Evolutionary conservation across 164 flowering plant genomes (phyloP).

Genomic region (Nymphaea colorata): DNA sequence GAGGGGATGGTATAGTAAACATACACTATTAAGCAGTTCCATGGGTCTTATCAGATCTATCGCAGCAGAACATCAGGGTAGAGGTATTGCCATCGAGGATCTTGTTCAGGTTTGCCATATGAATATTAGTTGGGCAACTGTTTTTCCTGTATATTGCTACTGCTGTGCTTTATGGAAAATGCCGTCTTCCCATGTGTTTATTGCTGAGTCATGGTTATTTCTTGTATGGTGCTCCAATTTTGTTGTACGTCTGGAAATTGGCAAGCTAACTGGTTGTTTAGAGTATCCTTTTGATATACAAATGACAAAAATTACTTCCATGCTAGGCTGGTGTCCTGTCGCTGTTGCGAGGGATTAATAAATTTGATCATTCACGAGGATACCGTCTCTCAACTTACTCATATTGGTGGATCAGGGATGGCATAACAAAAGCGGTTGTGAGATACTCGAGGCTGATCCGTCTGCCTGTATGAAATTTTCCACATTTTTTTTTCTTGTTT

Average conservation of each 20-base stretch:
- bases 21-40: background rate
- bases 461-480: background rate
- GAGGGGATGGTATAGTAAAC: background rate
- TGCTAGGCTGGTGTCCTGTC: background rate
- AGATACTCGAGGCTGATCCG: conserved; percentile 1
- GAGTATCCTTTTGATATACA: no score
- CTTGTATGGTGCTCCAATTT: no score
- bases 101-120: conserved; percentile 2
- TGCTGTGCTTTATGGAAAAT: no score
- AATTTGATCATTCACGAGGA: conserved; percentile 1
- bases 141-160: no score
- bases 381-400: background rate
- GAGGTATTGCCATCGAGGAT: conserved; percentile 2
- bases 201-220: no score
- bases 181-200: no score
- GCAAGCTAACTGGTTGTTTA: no score
- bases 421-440: background rate
- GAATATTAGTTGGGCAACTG: background rate
- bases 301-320: no score
- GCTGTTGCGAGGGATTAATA: background rate
- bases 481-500: background rate
- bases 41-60: background rate
- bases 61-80: background rate
- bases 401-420: conserved; percentile 2
- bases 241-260: no score